Base-by-base conservation (phyloP, 805 yeast genomes). In the Naumovozyma castellii region DNA sequence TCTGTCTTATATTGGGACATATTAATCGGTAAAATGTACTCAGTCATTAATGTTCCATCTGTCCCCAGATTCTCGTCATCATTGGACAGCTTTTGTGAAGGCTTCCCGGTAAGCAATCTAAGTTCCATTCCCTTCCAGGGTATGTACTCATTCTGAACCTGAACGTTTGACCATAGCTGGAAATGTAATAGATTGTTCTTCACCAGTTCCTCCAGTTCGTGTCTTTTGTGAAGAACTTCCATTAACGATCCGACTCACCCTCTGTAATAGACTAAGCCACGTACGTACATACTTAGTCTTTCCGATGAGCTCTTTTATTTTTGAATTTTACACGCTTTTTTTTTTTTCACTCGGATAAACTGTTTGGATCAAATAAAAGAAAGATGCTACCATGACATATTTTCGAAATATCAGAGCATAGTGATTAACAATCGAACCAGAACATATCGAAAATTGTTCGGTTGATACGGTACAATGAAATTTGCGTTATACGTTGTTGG, bases 21-120 rank as follows among this genome's bases (percentile, higher is more conserved):
- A 18, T 54, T 56, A 1, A 60, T 48, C 3, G 65, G 64, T 9
- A 56, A 28, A 10, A 60, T 47, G 35, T 49, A 57, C 32, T 60
- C 62, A 5, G 31, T 27, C 14, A 12, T n/a, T 2, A 36, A 13
- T 13, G 9, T 18, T 2, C 37, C 43, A 17, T 40, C 43, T 1
- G 20, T 34, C 14, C 40, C 42, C 8, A 40, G 38, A 3, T 42
- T 39, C 8, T 34, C 36, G 14, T 22, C 47, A 38, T 55, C 62
- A 34, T 56, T 53, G 32, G 51, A 50, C 37, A 48, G 36, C 33
- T 47, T 45, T 18, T 47, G 48, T 3, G 55, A 45, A 2, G 61
- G 59, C 25, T 30, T 18, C 3, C 62, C 62, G 13, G 39, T 36
- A 12, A 57, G 32, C 14, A 56, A 13, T 22, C 35, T 41, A 15